Evolutionary conservation across 2,329 filamentous ascomycete genomes (phyloP), one percentile per base, ranked within the genome.

Genomic region (Elsinoe perseae): DNA sequence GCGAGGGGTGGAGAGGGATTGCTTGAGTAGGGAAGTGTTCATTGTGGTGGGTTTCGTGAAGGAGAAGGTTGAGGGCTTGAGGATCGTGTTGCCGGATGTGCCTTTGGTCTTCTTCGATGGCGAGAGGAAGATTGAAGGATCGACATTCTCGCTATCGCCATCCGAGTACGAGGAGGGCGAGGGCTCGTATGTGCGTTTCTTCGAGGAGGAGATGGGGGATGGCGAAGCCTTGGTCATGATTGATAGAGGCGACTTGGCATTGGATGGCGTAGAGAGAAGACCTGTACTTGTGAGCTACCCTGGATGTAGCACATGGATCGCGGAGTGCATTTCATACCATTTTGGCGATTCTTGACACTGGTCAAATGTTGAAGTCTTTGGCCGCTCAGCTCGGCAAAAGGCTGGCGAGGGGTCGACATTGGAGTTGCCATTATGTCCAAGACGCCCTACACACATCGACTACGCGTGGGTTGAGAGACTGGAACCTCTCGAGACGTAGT

Each of bases 321-420:
- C n/a, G 27, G 52, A 43, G 44, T 27, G 32, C 58, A 56, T 40
- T 60, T 54, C 54, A 50, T 75, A 80, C 78, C 75, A 73, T 80
- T 80, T 66, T 91, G 87, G 70, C 84, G 78, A 70, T 91, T 91
- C 77, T 90, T 92, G 52, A 85, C 73, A 72, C 83, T 89, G 23
- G 83, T 84, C 64, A 92, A 75, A 61, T 77, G 82, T 70, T 89
- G 85, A 23, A 91, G 77, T 63, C 87, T 82, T 57, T 83, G 75
- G 63, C 77, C 78, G 67, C 87, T 82, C 56, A 91, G 77, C 50
- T 84, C 84, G 67, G 83, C 87, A 70, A 91, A 90, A 4, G 87
- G 87, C 72, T 89, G 85, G 66, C 87, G 82, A 60, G 57, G 50
- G 44, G 58, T 56, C 7, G 65, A 63, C 61, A 68, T 61, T 46